These are phyloP conservation scores for Camelina sativa DNA, from an alignment of 345 rosid genomes.

Conservation along the genomic window DNA sequence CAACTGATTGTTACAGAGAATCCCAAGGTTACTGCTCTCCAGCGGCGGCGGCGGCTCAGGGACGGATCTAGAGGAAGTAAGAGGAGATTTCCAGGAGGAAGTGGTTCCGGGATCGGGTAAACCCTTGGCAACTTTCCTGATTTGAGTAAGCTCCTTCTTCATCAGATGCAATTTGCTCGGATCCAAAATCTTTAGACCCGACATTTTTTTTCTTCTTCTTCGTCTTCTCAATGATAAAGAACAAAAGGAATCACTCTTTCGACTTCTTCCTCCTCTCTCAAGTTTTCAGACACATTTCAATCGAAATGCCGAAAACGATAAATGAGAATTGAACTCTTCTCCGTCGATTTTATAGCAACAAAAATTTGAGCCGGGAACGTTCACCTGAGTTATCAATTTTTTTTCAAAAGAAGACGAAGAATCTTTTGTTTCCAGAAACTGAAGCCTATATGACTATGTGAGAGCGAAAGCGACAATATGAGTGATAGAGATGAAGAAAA, in stretches of 20 bases:
- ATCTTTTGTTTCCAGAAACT: neutral
- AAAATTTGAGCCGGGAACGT: neutral
- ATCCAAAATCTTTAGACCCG: constrained; percentile 59
- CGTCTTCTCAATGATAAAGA: neutral
- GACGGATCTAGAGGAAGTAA: constrained; percentile 66
- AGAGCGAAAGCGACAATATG: neutral
- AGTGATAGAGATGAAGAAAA: neutral
- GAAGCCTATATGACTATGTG: neutral
- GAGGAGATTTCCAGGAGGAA: constrained; percentile 81
- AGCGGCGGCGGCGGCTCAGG: constrained; percentile 13
- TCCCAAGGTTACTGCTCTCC: constrained; percentile 34
- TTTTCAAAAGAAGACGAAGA: constrained; percentile 16
- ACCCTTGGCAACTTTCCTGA: constrained; percentile 72
- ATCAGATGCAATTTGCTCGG: constrained; percentile 83
- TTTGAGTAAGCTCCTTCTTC: constrained; percentile 85
- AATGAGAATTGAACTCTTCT: neutral
- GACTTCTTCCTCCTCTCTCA: neutral
- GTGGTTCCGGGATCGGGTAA: constrained; percentile 92
- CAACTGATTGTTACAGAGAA: constrained; percentile 37
- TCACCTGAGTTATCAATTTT: too few relatives aligned
- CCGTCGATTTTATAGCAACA: neutral
- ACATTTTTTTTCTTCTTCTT: constrained; percentile 39
- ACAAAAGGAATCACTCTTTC: neutral
- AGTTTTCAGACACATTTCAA: constrained; percentile 12
- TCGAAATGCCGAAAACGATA: neutral